Base-by-base conservation (phyloP, 257 asterid genomes). In the Nyctanthes arbortristis region DNA sequence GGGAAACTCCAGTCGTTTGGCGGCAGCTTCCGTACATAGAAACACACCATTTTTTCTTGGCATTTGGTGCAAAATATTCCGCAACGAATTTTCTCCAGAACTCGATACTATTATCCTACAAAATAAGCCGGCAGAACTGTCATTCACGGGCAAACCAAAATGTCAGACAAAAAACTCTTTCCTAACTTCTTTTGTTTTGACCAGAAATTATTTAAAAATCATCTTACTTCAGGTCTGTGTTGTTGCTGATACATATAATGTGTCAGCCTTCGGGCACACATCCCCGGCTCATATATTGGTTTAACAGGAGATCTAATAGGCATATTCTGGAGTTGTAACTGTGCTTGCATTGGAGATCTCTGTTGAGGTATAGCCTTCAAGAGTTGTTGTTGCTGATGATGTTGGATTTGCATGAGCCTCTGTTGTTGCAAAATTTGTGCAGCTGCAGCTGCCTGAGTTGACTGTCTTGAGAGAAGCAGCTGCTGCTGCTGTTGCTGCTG, bases 401-500 rank as follows among this genome's bases (percentile, higher is more conserved):
- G 55, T 24, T 40, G 52, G 28, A 49, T 68, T 68, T 20, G 35
- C 73, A 16, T 34, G 66, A 61, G 25, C 36, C 37, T 71, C 52
- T 54, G 62, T 11, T 31, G 65, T 8, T 52, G 34, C 59, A 54
- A 9, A 54, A 63, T 54, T 20, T 63, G 70, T 1, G 69, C 70
- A 13, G 12, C 22, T 22, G 57, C 29, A 8, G 76, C 56, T 27
- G 31, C 49, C 27, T 61, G 70, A 2, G 47, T 28, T 31, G 88
- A 75, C 77, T 81, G 88, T 61, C 88, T 77, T 45, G 91, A 84
- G 81, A 89, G 43, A 8, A 89, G 90, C 56, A 85, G 82, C 69
- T 88, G 95, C 29, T 88, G 92, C 4, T 86, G 90, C 4, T 49
- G 56, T 4, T 36, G 43, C 1, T 86, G 95, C 55, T 89, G 98